phyloP scores from a whole-genome alignment of 2,329 filamentous ascomycete species.

The Aureobasidium mangrovei region DNA sequence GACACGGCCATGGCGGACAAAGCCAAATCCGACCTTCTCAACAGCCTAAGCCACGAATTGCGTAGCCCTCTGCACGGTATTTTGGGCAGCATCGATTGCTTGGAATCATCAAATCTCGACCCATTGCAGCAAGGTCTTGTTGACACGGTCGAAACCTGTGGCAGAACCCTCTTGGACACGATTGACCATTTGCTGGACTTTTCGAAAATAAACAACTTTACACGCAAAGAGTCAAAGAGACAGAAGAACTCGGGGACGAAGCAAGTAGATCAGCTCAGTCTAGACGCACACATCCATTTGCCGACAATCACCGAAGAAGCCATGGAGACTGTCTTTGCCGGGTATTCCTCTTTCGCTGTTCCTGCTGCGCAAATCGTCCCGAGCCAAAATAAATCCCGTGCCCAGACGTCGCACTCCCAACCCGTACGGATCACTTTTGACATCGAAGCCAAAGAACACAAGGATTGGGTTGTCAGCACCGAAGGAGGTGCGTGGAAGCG shows the following conservation, averaged over 20 bases:
- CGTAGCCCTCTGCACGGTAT: conserved; percentile 40
- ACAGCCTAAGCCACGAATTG: conserved; percentile 45
- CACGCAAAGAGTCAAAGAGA: neutral
- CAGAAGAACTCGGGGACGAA: conserved; percentile 13
- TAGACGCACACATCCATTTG: conserved; percentile 31
- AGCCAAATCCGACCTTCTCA: conserved; percentile 45
- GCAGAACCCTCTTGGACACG: conserved; percentile 44
- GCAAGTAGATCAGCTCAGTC: conserved; percentile 17
- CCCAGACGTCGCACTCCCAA: neutral
- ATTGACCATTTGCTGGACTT: conserved; percentile 37
- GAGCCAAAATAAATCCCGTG: conserved; percentile 18
- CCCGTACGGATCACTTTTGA: conserved; percentile 36
- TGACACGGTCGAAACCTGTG: conserved; percentile 42
- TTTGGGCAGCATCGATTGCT: conserved; percentile 41
- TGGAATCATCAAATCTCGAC: conserved; percentile 36
- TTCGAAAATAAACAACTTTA: conserved; percentile 35
- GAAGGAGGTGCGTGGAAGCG: conserved; percentile 36
- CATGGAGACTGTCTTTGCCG: conserved; percentile 39
- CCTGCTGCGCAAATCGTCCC: conserved; percentile 32
- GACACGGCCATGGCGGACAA: conserved; percentile 35
- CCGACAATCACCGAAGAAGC: conserved; percentile 45
- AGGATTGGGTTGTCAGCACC: conserved; percentile 35
- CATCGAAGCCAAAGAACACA: conserved; percentile 27
- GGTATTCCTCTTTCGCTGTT: conserved; percentile 18
- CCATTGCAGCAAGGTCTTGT: conserved; percentile 35